phyloP scores from a whole-genome alignment of 257 asterid species.

The Penstemon newberryi region DNA sequence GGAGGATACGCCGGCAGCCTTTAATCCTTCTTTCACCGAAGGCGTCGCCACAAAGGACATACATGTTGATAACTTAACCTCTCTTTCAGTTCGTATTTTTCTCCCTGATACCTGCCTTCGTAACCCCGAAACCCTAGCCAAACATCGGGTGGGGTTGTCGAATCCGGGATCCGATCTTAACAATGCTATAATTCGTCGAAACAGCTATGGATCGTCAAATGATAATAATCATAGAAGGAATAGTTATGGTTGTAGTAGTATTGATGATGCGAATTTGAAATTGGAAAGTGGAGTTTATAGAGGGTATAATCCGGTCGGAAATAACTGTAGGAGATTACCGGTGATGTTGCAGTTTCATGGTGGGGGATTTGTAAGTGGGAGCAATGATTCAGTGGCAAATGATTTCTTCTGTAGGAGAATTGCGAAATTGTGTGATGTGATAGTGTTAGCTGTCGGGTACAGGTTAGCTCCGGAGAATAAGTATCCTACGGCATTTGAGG shows the following conservation, averaged over 20 bases:
- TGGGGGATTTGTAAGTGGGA: conserved; percentile 89
- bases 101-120: conserved; percentile 78
- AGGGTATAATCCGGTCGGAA: conserved; percentile 69
- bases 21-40: conserved; percentile 81
- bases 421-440: conserved; percentile 80
- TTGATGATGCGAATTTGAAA: conserved; percentile 38
- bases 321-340: conserved; percentile 52
- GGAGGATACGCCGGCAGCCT: conserved; percentile 66
- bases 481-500: conserved; percentile 88
- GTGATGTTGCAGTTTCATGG: conserved; percentile 90
- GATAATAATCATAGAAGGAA: conserved; percentile 44
- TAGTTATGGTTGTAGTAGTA: conserved; percentile 49
- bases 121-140: conserved; percentile 37
- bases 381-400: conserved; percentile 77
- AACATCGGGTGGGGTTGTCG: conserved; percentile 21
- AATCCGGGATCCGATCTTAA: conserved; percentile 38
- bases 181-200: conserved; percentile 39
- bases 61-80: conserved; percentile 78
- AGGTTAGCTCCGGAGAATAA: conserved; percentile 87
- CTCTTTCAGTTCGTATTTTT: conserved; percentile 74
- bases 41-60: conserved; percentile 96
- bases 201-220: conserved; percentile 49
- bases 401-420: conserved; percentile 82
- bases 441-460: conserved; percentile 87
- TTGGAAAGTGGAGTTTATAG: conserved; percentile 54